phyloP scores from a whole-genome alignment of 73 alveolate genomes.

The Vitrella brassicaformis region DNA sequence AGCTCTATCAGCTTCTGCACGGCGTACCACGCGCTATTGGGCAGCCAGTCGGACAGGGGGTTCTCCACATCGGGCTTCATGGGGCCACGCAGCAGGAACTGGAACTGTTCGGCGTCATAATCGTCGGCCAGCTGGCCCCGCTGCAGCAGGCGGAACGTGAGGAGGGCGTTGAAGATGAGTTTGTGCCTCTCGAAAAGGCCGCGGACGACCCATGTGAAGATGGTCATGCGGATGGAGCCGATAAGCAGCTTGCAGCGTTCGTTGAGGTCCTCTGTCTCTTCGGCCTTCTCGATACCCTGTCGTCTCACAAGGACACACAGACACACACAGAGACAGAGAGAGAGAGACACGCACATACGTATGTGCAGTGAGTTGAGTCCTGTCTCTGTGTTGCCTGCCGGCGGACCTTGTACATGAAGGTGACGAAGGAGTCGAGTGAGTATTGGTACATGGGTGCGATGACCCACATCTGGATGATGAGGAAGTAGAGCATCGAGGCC shows the following conservation, averaged over 20 bases:
- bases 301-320: not conserved
- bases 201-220: conserved; percentile 94
- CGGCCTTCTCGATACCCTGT: conserved; percentile 92
- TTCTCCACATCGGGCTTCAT: conserved; percentile 82
- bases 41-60: conserved; percentile 93
- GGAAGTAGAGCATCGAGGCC: conserved; percentile 99
- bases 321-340: not conserved
- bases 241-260: conserved; percentile 84
- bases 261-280: conserved; percentile 70
- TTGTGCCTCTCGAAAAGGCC: conserved; percentile 99
- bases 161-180: conserved; percentile 88
- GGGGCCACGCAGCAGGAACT: conserved; percentile 80
- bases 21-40: conserved; percentile 89
- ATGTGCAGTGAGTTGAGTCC: not conserved
- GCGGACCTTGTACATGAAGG: conserved; percentile 81
- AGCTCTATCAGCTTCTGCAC: conserved; percentile 86
- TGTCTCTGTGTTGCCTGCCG: too few species aligned
- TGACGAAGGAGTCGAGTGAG: conserved; percentile 91
- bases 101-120: conserved; percentile 59
- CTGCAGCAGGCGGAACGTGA: conserved; percentile 94
- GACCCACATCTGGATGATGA: conserved; percentile 87
- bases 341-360: not conserved
- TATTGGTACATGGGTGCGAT: conserved; percentile 98
- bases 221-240: conserved; percentile 87
- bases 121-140: conserved; percentile 60